Evolutionary conservation across 2,329 filamentous ascomycete species (phyloP).

Genomic region (Dactylonectria macrodidyma): DNA sequence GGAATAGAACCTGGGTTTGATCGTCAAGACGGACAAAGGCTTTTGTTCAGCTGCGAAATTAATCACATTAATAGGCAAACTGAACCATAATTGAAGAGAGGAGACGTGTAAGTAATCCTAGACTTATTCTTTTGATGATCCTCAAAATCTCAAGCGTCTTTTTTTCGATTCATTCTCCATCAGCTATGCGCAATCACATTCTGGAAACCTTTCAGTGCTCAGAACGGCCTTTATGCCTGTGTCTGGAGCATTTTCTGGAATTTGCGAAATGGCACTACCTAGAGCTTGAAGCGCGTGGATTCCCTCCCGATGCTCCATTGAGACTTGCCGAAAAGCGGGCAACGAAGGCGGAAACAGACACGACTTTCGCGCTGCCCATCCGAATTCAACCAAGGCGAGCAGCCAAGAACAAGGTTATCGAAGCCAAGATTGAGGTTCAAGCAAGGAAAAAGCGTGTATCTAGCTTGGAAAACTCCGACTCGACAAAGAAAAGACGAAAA

Average conservation of each 20-base stretch:
- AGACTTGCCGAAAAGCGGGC: not conserved
- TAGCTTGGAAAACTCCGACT: not conserved
- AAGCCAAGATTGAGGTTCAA: not conserved
- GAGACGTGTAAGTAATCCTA: not conserved
- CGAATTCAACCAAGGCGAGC: conserved; percentile 20
- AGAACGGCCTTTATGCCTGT: conserved; percentile 1
- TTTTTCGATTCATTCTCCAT: not conserved
- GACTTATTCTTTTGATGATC: not conserved
- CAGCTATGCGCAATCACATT: not conserved
- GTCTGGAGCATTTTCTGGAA: conserved; percentile 17
- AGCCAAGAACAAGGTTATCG: conserved; percentile 5
- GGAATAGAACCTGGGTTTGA: too few relatives aligned
- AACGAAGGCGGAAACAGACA: not conserved
- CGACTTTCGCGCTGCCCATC: not conserved
- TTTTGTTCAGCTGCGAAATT: not conserved
- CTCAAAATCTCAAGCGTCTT: not conserved
- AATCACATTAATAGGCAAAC: not conserved
- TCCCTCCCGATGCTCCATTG: not conserved
- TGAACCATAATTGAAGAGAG: not conserved
- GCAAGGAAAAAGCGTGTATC: not conserved
- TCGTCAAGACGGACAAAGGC: not conserved
- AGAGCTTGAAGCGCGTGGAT: not conserved
- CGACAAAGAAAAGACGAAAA: not conserved
- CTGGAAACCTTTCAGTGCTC: not conserved
- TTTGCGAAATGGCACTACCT: conserved; percentile 4